Percentiles rank a stretch among this genome's conserved stretches.
Evolutionary conservation across 139 green algal genomes (phyloP).

Genomic region (Picochlorum sp.): DNA sequence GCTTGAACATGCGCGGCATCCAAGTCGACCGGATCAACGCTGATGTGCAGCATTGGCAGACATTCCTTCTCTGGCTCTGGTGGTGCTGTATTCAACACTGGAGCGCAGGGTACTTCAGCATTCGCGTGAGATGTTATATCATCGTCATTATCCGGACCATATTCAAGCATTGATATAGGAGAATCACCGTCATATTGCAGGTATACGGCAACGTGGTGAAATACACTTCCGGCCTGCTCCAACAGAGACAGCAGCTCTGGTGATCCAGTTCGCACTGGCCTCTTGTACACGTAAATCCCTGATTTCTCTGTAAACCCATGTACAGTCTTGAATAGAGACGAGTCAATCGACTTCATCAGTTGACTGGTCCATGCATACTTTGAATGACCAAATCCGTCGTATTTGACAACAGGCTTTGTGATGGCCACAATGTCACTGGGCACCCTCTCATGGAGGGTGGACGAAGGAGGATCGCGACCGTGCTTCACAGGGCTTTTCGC

Average conservation of each 20-base stretch:
- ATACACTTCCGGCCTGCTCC: slow-evolving; percentile 26
- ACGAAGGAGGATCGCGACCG: too few relatives aligned
- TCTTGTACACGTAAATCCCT: slow-evolving; percentile 41
- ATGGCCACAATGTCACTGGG: too few relatives aligned
- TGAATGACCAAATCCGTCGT: too few relatives aligned
- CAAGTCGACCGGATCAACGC: not conserved
- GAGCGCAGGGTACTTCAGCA: not conserved
- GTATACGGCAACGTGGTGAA: slow-evolving; percentile 38
- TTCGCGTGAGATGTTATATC: slow-evolving; percentile 36
- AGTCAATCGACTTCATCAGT: too few relatives aligned
- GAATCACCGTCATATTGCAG: slow-evolving; percentile 16
- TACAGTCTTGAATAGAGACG: not conserved
- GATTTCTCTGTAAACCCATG: slow-evolving; percentile 8
- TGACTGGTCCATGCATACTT: too few relatives aligned
- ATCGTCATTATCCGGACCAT: slow-evolving; percentile 21
- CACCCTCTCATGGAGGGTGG: too few relatives aligned
- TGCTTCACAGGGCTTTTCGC: too few relatives aligned
- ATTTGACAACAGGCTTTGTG: too few relatives aligned
- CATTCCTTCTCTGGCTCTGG: slow-evolving; percentile 3
- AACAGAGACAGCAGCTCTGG: slow-evolving; percentile 12
- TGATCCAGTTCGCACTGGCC: slow-evolving; percentile 14
- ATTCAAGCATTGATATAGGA: slow-evolving; percentile 28
- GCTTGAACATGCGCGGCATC: slow-evolving; percentile 16
- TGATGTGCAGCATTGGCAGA: slow-evolving; percentile 37
- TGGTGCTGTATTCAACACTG: slow-evolving; percentile 11